Evolutionary conservation across 345 rosid species (phyloP), one percentile per base, ranked within the genome.

Genomic region (Capsella bursapastoris): DNA sequence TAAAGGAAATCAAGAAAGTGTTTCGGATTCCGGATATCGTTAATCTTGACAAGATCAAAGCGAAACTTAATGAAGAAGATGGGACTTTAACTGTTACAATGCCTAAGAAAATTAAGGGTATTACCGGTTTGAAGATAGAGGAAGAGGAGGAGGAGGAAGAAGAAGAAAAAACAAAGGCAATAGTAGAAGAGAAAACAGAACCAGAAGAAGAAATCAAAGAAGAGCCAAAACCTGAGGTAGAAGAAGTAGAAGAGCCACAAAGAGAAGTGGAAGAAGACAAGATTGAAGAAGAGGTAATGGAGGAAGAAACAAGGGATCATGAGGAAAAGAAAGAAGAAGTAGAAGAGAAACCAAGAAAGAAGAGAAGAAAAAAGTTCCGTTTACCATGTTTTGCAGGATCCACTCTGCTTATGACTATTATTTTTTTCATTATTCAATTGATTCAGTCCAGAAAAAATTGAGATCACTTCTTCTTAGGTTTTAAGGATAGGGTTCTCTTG

Each of bases 1-100:
- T 87, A 1, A 83, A 75, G 71, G 81, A 79, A 5, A 87, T 94
- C 66, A 66, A 68, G 60, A 88, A 85, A 76, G 85, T 78, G 59
- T 90, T 89, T 61, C 70, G 35, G 74, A 87, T 94, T 77, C 97
- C 95, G 2, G 81, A 80, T 4, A 85, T 82, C 5, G 85, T 89
- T 12, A 62, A 78, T 73, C 74, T 91, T 66, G 95, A 90, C 71
- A 57, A 81, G 50, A 86, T 87, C 51, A 88, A 83, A 83, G 96
- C 96, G 2, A 87, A 71, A 71, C 85, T 90, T 62, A 82, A 69
- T 9, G 88, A 82, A 8, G 85, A 84, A 40, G 86, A 81, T n/a
- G 83, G 87, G 11, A 81, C 78, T 29, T 73, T 91, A 69, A 85
- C 76, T 1, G 81, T 91, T 59, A 53, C 57, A 28, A 73, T 94